Conservation (phyloP, 1,284 basidiomycete species). For the Cryptococcus sp. region DNA sequence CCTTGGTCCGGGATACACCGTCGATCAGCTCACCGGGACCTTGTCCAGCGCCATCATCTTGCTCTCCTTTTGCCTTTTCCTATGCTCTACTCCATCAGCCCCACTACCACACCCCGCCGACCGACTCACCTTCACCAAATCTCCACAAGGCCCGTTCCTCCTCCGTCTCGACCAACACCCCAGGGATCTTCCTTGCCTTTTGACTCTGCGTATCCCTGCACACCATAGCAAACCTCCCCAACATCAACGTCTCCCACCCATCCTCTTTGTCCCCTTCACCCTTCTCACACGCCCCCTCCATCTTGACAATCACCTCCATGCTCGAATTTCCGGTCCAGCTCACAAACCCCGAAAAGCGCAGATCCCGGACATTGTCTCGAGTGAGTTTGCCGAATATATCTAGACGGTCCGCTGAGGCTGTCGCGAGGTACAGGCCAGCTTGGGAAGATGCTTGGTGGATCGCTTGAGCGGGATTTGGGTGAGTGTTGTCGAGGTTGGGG, state of each 20-base stretch:
- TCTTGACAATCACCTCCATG: conserved; percentile 75
- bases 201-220: conserved; percentile 66
- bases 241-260: conserved; percentile 54
- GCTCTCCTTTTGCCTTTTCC: conserved; percentile 54
- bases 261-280: conserved; percentile 15
- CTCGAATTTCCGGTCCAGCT: conserved; percentile 69
- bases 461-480: conserved; percentile 21
- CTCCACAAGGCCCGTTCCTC: conserved; percentile 61
- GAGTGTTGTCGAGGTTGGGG: conserved; percentile 12
- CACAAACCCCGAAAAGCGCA: conserved; percentile 70
- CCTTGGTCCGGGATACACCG: not conserved
- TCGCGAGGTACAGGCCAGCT: conserved; percentile 71
- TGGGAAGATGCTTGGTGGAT: conserved; percentile 55
- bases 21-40: conserved; percentile 50
- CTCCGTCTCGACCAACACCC: conserved; percentile 55
- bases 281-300: conserved; percentile 54
- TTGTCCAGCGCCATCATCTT: conserved; percentile 59
- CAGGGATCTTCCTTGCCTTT: conserved; percentile 61
- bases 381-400: conserved; percentile 45
- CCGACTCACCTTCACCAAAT: conserved; percentile 61
- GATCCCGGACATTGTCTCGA: conserved; percentile 54
- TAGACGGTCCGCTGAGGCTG: conserved; percentile 67
- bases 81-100: conserved; percentile 50
- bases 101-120: not conserved
- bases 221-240: conserved; percentile 72